Percentiles rank a stretch among this genome's conserved stretches.
phyloP scores from a whole-genome alignment of 352 stramenopile genomes.

The Phytophthora tubulina region DNA sequence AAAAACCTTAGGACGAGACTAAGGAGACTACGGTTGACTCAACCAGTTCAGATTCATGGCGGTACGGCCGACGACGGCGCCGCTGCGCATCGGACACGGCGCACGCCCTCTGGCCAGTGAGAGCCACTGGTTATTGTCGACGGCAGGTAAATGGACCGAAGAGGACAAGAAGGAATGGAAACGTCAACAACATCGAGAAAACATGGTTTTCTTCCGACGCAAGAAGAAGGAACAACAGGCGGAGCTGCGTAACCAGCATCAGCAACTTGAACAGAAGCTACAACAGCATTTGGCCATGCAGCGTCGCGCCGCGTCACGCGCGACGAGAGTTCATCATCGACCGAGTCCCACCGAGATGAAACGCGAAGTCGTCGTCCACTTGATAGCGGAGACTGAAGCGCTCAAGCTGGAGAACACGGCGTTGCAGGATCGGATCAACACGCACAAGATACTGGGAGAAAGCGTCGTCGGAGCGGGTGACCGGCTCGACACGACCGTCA shows the following conservation, averaged over 20 bases:
- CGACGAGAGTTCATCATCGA: conserved; percentile 6
- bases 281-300: conserved; percentile 53
- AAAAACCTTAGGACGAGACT: conserved; percentile 7
- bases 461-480: conserved; percentile 22
- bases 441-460: conserved; percentile 33
- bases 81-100: conserved; percentile 35
- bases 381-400: conserved; percentile 51
- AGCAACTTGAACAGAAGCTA: conserved; percentile 46
- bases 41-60: conserved; percentile 16
- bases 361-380: conserved; percentile 26
- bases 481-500: conserved; percentile 7
- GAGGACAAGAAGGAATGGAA: conserved; percentile 65
- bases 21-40: neutral
- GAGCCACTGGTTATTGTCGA: conserved; percentile 57
- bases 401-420: conserved; percentile 53
- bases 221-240: conserved; percentile 63
- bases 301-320: conserved; percentile 34
- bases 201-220: conserved; percentile 61
- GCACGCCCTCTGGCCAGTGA: conserved; percentile 42
- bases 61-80: conserved; percentile 15
- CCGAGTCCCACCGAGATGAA: conserved; percentile 17
- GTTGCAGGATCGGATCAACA: conserved; percentile 37
- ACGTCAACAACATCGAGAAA: conserved; percentile 57
- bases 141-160: conserved; percentile 53
- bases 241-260: conserved; percentile 48